phyloP scores from a whole-genome alignment of 768 basidiomycete genomes.

The Xerocomus potaroensis region DNA sequence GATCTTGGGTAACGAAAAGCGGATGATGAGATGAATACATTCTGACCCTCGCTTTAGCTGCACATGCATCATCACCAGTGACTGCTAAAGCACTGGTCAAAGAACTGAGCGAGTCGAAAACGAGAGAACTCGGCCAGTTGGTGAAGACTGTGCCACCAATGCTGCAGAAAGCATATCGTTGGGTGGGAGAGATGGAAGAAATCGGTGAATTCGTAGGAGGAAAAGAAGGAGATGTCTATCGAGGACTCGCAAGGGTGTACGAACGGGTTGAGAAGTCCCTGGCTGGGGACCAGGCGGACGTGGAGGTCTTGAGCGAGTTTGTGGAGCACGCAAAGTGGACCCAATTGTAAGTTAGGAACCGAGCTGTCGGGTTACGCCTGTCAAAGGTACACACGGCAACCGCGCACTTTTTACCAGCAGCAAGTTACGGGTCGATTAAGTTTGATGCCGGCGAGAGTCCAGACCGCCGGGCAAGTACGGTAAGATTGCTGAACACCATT shows the following conservation, averaged over 20 bases:
- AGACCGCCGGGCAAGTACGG: not conserved
- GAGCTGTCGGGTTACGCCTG: slow-evolving; percentile 9
- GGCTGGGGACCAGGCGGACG: slow-evolving; percentile 36
- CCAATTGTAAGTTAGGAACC: slow-evolving; percentile 5
- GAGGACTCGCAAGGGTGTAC: slow-evolving; percentile 45
- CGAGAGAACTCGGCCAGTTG: slow-evolving; percentile 39
- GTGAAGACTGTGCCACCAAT: slow-evolving; percentile 40
- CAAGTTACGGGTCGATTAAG: slow-evolving; percentile 19
- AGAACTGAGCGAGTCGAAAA: slow-evolving; percentile 47
- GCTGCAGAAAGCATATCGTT: slow-evolving; percentile 62
- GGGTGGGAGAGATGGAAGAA: slow-evolving; percentile 62
- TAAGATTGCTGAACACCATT: not conserved
- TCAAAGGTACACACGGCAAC: slow-evolving; percentile 15
- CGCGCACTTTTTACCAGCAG: too few species aligned
- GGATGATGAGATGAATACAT: not conserved
- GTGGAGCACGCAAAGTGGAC: slow-evolving; percentile 41
- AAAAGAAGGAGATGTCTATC: slow-evolving; percentile 41
- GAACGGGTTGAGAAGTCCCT: slow-evolving; percentile 40
- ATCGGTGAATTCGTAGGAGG: slow-evolving; percentile 52
- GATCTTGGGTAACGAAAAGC: slow-evolving; percentile 42
- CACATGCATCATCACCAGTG: slow-evolving; percentile 53
- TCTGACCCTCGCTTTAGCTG: slow-evolving; percentile 34
- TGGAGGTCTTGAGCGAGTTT: slow-evolving; percentile 39
- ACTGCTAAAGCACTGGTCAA: slow-evolving; percentile 54
- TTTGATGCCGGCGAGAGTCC: slow-evolving; percentile 9